A percentile compares a stretch with the other conserved stretches of the same genome.
These are phyloP conservation scores for Salix purpurea DNA, from an alignment of 345 rosid species.

Conservation along the genomic window DNA sequence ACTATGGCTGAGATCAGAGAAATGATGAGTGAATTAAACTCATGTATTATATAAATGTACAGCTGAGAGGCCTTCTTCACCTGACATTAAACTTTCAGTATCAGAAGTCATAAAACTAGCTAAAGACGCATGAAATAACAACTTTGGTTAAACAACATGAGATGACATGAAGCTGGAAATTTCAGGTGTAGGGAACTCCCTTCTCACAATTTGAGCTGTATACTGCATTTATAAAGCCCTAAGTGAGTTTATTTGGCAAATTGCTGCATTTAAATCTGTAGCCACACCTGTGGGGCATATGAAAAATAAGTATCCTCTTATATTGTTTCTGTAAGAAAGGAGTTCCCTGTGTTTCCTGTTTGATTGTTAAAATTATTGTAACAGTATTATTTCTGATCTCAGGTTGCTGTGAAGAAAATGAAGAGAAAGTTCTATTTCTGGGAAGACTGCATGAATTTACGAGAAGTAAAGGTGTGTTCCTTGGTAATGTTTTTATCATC, in stretches of 20 bases:
- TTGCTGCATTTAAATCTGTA: background rate
- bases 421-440: constrained; percentile 84
- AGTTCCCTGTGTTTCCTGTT: background rate
- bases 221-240: background rate
- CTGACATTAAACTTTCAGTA: background rate
- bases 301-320: background rate
- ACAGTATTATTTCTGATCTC: constrained; percentile 6
- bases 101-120: background rate
- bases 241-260: background rate
- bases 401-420: constrained; percentile 99
- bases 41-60: background rate
- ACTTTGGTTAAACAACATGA: background rate
- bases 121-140: background rate
- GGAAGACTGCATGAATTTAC: constrained; percentile 85
- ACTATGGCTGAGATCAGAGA: background rate
- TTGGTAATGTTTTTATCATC: constrained; percentile 4
- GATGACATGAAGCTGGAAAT: background rate
- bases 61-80: too few relatives aligned
- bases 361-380: background rate
- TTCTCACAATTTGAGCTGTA: background rate
- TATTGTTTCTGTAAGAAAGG: background rate
- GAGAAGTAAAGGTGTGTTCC: constrained; percentile 77
- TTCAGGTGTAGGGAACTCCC: too few relatives aligned
- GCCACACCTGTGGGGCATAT: background rate
- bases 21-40: background rate